Conservation (phyloP, 768 basidiomycete species). For the Rhodotorula paludigena region DNA sequence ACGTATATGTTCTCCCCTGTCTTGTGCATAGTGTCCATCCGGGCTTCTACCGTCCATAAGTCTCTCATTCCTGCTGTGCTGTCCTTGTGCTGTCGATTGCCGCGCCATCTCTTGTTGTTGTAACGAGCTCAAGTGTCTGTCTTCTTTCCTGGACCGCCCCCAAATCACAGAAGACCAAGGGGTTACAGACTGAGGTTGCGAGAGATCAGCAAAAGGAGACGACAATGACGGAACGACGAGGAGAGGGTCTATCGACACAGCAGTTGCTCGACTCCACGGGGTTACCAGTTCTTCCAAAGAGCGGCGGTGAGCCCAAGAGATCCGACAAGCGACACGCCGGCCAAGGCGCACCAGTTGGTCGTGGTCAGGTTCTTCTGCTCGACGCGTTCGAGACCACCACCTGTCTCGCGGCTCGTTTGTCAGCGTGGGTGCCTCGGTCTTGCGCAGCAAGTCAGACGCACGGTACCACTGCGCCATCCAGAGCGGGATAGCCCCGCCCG, state of each 20-base stretch:
- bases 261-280: not conserved
- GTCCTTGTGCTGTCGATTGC: no score
- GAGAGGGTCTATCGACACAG: not conserved
- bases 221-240: not conserved
- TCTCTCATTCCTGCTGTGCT: no score
- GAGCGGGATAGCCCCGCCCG: slow-evolving; percentile 50
- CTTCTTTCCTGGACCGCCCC: no score
- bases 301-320: slow-evolving; percentile 9
- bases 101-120: no score
- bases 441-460: not conserved
- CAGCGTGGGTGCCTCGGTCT: no score
- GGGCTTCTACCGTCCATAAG: no score
- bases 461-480: slow-evolving; percentile 33
- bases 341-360: not conserved
- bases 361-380: not conserved
- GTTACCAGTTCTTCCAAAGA: not conserved
- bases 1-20: no score
- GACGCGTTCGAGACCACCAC: slow-evolving; percentile 8
- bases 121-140: no score
- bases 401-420: no score
- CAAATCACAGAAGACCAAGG: no score
- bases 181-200: no score
- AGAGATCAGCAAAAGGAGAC: not conserved
- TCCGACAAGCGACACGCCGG: slow-evolving; percentile 10
- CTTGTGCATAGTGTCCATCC: no score